A percentile compares a stretch with the other conserved stretches of the same genome.
These are phyloP conservation scores for Penicillium flavigenum DNA, from an alignment of 495 filamentous ascomycete genomes.

Conservation along the genomic window DNA sequence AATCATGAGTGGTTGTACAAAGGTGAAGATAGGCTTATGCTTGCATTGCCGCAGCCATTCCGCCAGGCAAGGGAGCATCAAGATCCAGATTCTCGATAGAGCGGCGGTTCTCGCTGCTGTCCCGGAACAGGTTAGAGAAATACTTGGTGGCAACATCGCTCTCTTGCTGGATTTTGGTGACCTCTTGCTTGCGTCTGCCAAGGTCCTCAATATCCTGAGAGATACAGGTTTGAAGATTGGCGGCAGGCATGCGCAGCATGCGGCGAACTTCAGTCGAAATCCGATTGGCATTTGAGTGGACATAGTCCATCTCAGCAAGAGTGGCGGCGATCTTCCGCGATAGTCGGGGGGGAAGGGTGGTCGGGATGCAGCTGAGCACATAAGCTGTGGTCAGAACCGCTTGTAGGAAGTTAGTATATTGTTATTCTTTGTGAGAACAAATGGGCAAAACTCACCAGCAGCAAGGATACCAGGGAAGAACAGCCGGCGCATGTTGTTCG, in stretches of 20 bases:
- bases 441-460: conserved; percentile 60
- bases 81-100: conserved; percentile 80
- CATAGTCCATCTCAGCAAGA: conserved; percentile 82
- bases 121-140: conserved; percentile 80
- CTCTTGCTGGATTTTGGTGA: conserved; percentile 68
- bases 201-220: conserved; percentile 82
- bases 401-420: conserved; percentile 45
- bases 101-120: conserved; percentile 66
- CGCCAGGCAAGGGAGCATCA: conserved; percentile 57
- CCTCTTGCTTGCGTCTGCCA: conserved; percentile 72
- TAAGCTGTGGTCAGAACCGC: conserved; percentile 73
- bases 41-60: conserved; percentile 31
- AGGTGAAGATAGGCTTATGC: conserved; percentile 14
- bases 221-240: conserved; percentile 74
- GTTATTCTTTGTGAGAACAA: conserved; percentile 3
- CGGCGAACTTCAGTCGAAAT: conserved; percentile 81
- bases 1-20: conserved; percentile 26
- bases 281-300: conserved; percentile 80
- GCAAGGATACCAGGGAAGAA: conserved; percentile 77
- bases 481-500: conserved; percentile 75
- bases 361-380: conserved; percentile 79
- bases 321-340: conserved; percentile 77
- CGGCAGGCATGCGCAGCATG: conserved; percentile 80
- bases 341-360: conserved; percentile 83
- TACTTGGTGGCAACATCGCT: conserved; percentile 79